These are phyloP conservation scores for Kwoniella shivajii DNA, from an alignment of 1,284 basidiomycete species.

Conservation along the genomic window DNA sequence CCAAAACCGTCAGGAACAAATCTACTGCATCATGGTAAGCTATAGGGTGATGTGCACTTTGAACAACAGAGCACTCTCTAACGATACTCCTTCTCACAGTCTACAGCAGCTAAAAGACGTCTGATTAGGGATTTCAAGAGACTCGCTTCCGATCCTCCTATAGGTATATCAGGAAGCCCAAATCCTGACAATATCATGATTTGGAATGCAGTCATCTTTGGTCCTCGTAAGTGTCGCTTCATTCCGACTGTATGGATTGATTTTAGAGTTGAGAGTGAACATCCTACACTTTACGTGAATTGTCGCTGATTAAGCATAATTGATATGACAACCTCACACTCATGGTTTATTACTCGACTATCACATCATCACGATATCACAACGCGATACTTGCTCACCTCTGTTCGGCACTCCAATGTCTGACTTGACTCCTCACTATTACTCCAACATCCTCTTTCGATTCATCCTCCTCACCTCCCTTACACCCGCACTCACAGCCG, in stretches of 20 bases:
- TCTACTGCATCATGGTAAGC: conserved; percentile 4
- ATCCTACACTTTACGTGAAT: no score
- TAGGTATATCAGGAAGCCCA: conserved; percentile 93
- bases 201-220: conserved; percentile 99
- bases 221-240: conserved; percentile 75
- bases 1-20: no score
- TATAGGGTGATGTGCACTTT: no score
- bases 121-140: conserved; percentile 96
- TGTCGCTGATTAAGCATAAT: no score
- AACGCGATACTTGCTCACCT: no score
- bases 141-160: conserved; percentile 88
- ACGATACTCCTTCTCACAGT: conserved; percentile 61
- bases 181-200: conserved; percentile 98
- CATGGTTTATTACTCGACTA: background rate
- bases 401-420: no score
- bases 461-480: background rate
- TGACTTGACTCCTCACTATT: no score
- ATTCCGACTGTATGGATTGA: no score
- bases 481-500: conserved; percentile 61
- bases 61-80: no score
- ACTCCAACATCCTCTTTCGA: background rate
- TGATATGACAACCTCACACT: no score
- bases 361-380: no score
- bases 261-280: background rate
- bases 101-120: conserved; percentile 83